These are phyloP conservation scores for Solanum chmielewskii DNA, from an alignment of 257 asterid genomes.

Conservation along the genomic window DNA sequence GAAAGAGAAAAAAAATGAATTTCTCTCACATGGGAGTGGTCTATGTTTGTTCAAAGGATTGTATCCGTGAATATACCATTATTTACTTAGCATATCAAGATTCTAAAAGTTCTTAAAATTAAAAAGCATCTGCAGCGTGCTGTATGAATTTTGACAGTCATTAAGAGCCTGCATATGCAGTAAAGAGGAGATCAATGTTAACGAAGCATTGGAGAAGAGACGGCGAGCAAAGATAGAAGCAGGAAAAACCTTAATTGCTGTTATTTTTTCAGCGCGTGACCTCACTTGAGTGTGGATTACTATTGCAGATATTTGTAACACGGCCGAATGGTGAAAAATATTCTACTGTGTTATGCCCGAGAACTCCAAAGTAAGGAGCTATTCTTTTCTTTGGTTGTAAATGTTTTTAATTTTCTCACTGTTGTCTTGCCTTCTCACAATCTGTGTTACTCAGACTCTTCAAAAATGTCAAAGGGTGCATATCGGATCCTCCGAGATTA, in stretches of 20 bases:
- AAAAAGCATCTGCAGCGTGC: neutral
- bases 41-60: neutral
- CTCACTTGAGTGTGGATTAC: neutral
- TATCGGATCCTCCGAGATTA: neutral
- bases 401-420: neutral
- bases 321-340: slow-evolving; percentile 58
- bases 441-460: neutral
- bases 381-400: neutral
- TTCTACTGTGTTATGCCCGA: slow-evolving; percentile 77
- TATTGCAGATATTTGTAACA: slow-evolving; percentile 68
- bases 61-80: neutral
- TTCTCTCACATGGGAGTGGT: neutral
- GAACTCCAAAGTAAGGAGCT: slow-evolving; percentile 48
- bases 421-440: neutral
- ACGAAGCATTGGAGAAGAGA: neutral
- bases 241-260: neutral
- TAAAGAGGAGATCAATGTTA: neutral
- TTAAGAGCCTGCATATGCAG: neutral
- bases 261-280: neutral
- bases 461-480: neutral
- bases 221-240: neutral
- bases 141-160: neutral
- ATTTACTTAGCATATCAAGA: neutral
- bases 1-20: neutral
- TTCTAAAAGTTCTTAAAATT: neutral